Conservation (phyloP, 2,329 filamentous ascomycete genomes). For the Apiospora pterosperma region DNA sequence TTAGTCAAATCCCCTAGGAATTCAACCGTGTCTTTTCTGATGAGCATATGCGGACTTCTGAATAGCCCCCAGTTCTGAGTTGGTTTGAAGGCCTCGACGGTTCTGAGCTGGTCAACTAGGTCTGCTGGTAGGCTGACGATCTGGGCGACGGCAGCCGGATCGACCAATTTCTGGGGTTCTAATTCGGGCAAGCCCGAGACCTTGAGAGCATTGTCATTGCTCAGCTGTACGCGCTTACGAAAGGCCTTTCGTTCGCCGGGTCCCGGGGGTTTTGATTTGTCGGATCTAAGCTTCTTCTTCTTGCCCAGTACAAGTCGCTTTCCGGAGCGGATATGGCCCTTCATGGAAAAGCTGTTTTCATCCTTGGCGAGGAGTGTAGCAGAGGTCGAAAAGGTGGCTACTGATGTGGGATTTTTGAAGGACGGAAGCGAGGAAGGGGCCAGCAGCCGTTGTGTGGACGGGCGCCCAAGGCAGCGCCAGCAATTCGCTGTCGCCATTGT, state of each 20-base stretch:
- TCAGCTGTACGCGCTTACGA: conserved; percentile 85
- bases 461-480: conserved; percentile 40
- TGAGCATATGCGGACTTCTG: conserved; percentile 71
- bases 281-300: conserved; percentile 51
- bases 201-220: conserved; percentile 87
- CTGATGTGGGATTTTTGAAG: conserved; percentile 19
- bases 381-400: conserved; percentile 26
- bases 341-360: conserved; percentile 10
- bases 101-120: conserved; percentile 75
- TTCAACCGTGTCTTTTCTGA: conserved; percentile 74
- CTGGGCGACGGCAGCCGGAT: conserved; percentile 55
- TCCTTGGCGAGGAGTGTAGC: conserved; percentile 13
- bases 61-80: conserved; percentile 89
- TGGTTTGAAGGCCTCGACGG: conserved; percentile 86
- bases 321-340: conserved; percentile 27
- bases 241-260: conserved; percentile 82
- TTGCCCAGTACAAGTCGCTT: conserved; percentile 37
- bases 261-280: conserved; percentile 53
- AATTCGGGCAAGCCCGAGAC: conserved; percentile 67
- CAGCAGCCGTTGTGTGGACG: conserved; percentile 23
- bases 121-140: conserved; percentile 67
- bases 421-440: conserved; percentile 18
- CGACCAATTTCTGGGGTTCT: conserved; percentile 49
- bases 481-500: conserved; percentile 38
- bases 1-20: conserved; percentile 62